Evolutionary conservation across 164 flowering plant genomes (phyloP).

Genomic region (Aristolochia fimbriata): DNA sequence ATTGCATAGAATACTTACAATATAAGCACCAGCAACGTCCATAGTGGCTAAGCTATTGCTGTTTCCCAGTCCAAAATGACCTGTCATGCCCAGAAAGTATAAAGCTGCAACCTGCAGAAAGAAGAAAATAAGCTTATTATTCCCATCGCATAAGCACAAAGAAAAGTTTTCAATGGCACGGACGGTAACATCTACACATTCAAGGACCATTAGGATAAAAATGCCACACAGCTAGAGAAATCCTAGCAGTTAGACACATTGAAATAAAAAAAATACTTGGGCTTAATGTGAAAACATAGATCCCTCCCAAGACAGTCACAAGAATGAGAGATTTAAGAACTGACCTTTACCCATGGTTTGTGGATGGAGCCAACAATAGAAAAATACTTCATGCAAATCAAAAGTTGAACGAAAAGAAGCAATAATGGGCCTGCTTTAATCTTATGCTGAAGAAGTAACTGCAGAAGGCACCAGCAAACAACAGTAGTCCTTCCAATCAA

Average conservation of each 20-base stretch:
- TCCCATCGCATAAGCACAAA: background rate
- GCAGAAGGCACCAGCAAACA: conserved; percentile 75
- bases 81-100: conserved; percentile 76
- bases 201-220: background rate
- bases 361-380: conserved; percentile 14
- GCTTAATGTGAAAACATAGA: background rate
- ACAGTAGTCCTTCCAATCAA: conserved; percentile 58
- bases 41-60: conserved; percentile 89
- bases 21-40: conserved; percentile 95
- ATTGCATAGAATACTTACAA: conserved; percentile 29
- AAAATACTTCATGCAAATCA: conserved; percentile 32
- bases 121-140: background rate
- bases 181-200: background rate
- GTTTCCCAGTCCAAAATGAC: conserved; percentile 94
- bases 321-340: conserved; percentile 8
- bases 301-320: background rate
- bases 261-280: background rate
- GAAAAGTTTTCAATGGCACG: background rate
- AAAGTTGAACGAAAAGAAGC: conserved; percentile 55
- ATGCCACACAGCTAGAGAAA: background rate
- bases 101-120: conserved; percentile 60
- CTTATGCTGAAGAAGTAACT: conserved; percentile 77
- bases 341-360: conserved; percentile 82
- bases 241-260: background rate
- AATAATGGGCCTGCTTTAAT: conserved; percentile 58